Evolutionary conservation across 768 basidiomycete species (phyloP), one percentile per base, ranked within the genome.

Genomic region (Fistulinella prunicolor): DNA sequence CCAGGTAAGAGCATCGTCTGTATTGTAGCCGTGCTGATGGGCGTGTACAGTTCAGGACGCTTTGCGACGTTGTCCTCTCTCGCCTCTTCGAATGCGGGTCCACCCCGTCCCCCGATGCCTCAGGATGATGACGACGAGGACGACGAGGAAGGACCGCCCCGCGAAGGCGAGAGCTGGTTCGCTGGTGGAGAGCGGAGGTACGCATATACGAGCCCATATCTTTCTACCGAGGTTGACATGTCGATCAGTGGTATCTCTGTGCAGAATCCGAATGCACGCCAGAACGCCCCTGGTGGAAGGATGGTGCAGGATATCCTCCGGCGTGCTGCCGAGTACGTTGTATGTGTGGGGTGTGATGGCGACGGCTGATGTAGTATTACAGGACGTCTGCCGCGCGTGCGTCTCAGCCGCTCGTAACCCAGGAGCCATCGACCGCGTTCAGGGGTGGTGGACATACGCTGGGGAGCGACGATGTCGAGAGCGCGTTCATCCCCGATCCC

Each of bases 101-200:
- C 50, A 2, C 46, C 61, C 3, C 46, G 53, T 7, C 23, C 50
- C 0, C 55, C 60, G 39, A 53, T 54, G 26, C 35, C 57, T n/a
- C 58, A 46, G 35, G 60, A 56, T 55, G 66, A 58, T 6, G 69
- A 57, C 30, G 69, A 70, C 10, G 76, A 78, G 13, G 81, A 80
- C 23, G 81, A 81, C 1, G 76, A 74, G 10, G 73, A 73, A 3
- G 74, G 75, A 1, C 40, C 48, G 6, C 52, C 49, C 1, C 38
- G 38, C 29, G 76, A 77, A 16, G 71, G 74, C 2, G 81, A 89
- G 58, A 84, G 76, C 55, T 89, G 85, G 78, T 98, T 91, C 67
- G 86, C 95, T 3, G 95, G 95, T n/a, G 95, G 95, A 0, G 95
- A 95, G 65, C 75, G 90, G 61, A 94, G 92, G 94, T 89, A 28